Evolutionary conservation across 2,329 filamentous ascomycete genomes (phyloP), one percentile per base, ranked within the genome.

Genomic region (Thelonectria olida): DNA sequence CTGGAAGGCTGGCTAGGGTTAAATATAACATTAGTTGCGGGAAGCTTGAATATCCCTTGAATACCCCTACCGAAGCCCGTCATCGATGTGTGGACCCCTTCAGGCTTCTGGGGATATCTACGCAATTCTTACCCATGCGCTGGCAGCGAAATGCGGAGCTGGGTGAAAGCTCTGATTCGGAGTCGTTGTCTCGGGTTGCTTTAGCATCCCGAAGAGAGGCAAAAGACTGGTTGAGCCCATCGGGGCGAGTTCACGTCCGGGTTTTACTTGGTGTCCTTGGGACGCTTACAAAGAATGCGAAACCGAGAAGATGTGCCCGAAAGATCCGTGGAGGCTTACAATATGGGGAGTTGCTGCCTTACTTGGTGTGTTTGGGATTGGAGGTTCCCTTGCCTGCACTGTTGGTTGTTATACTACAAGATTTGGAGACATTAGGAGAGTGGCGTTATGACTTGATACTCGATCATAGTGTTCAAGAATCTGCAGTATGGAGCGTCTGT

Each of bases 161-260:
- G 20, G 27, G n/a, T 9, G 31, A 27, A 25, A 41, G 17, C 7
- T 20, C 15, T 38, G 42, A 27, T 28, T 15, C n/a, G 20, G 28
- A 2, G 50, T 22, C 28, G 36, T 45, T 45, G 28, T 41, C 52
- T 61, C 58, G 58, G 58, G 52, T n/a, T 50, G 15, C 20, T 61
- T 17, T 19, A 47, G 52, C 15, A 52, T 54, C 52, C 58, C 58
- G 58, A 56, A 41, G 52, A 19, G 31, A 39, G 31, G 54, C n/a
- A 10, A 45, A 19, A 27, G 28, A 47, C 42, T 22, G 31, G 23
- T 41, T 61, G 19, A 13, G 41, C 9, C 23, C 22, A 38, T 55
- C 38, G 27, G 31, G 47, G 50, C 10, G 7, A 36, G 28, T n/a
- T 50, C 22, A 19, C 5, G 15, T 44, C 28, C 31, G 52, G 15